Conservation (phyloP, 2,329 filamentous ascomycete genomes). For the Arthrobotrys iridis region DNA sequence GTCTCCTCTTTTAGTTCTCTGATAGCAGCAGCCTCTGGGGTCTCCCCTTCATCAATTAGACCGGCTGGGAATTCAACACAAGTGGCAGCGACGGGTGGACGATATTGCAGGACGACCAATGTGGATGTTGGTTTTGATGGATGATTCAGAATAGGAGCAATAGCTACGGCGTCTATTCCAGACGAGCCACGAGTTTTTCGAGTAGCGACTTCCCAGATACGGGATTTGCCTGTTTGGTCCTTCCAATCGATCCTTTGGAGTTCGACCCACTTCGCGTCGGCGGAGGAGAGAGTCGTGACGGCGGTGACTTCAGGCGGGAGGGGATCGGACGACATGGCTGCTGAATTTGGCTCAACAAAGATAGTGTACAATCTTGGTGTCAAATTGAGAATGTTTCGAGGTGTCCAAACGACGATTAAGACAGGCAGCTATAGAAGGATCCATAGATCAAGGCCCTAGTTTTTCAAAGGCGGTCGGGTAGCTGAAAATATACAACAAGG, state of each 20-base stretch:
- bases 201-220: constrained; percentile 66
- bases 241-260: constrained; percentile 68
- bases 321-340: constrained; percentile 61
- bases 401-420: background rate
- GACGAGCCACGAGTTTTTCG: constrained; percentile 67
- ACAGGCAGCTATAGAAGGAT: background rate
- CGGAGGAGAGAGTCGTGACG: constrained; percentile 65
- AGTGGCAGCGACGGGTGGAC: constrained; percentile 69
- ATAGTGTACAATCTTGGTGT: background rate
- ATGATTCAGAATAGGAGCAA: constrained; percentile 67
- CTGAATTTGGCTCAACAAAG: constrained; percentile 14
- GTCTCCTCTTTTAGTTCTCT: constrained; percentile 72
- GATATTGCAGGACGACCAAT: constrained; percentile 70
- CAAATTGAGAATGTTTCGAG: background rate
- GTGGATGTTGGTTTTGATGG: constrained; percentile 65
- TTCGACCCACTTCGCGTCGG: constrained; percentile 69
- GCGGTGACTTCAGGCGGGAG: constrained; percentile 65
- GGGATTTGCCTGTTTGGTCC: constrained; percentile 64
- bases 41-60: constrained; percentile 69
- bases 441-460: background rate
- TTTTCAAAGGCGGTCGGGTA: background rate
- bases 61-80: constrained; percentile 72
- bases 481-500: background rate
- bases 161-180: constrained; percentile 71
- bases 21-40: constrained; percentile 68